A percentile compares a stretch with the other conserved stretches of the same genome.
Evolutionary conservation across 177 flowering plant species (phyloP).

Genomic region (Vitis hybrid): DNA sequence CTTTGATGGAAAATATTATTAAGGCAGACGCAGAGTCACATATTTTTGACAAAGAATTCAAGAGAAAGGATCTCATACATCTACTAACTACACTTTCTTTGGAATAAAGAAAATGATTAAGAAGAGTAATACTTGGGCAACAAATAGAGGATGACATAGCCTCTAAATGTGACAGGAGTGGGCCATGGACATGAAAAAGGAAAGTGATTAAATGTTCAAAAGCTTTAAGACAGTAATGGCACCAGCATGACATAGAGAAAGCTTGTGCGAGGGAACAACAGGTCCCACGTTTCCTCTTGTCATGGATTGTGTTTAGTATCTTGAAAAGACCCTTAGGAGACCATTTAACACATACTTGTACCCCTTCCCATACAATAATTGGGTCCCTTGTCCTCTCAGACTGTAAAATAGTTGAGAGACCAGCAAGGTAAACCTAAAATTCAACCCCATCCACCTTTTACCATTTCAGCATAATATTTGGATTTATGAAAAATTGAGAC

Average conservation of each 20-base stretch:
- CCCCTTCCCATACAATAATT: conserved; percentile 2
- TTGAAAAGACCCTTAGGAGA: conserved; percentile 5
- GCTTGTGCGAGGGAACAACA: conserved; percentile 6
- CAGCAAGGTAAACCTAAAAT: background rate
- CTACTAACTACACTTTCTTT: background rate
- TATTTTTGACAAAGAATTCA: too few relatives aligned
- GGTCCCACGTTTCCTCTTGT: conserved; percentile 13
- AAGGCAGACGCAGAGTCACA: too few relatives aligned
- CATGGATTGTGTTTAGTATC: conserved; percentile 11
- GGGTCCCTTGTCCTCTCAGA: background rate
- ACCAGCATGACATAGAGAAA: background rate
- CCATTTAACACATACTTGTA: background rate
- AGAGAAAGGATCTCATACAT: too few relatives aligned
- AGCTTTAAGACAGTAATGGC: conserved; percentile 11
- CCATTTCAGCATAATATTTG: too few relatives aligned
- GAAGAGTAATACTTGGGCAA: background rate
- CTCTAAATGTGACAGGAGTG: background rate
- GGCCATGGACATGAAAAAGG: conserved; percentile 4
- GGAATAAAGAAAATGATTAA: background rate
- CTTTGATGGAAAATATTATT: too few relatives aligned
- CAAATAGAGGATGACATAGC: background rate
- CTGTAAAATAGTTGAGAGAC: background rate
- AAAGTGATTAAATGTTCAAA: conserved; percentile 7
- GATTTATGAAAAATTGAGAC: background rate
- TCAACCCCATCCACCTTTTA: too few relatives aligned